Percentiles rank a stretch among this genome's conserved stretches.
These are phyloP conservation scores for Trichoderma sp. DNA, from an alignment of 2,329 filamentous ascomycete species.

Conservation along the genomic window DNA sequence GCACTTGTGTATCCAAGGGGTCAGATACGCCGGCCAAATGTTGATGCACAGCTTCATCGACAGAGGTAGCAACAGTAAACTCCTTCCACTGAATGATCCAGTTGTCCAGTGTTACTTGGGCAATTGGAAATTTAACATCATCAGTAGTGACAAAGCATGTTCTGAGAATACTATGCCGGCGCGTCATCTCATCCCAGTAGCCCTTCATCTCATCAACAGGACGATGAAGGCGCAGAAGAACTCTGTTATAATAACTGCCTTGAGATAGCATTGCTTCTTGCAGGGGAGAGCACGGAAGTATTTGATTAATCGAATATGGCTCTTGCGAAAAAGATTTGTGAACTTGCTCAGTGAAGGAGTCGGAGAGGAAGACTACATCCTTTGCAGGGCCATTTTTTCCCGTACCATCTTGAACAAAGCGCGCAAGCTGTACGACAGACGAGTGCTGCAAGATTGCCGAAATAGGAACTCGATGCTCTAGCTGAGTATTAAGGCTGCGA, in stretches of 20 bases:
- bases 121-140: constrained; percentile 61
- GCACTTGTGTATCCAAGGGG: constrained; percentile 46
- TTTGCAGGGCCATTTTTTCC: neutral
- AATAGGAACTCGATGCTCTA: constrained; percentile 58
- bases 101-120: constrained; percentile 66
- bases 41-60: constrained; percentile 41
- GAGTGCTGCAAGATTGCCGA: constrained; percentile 69
- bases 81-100: constrained; percentile 45
- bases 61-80: constrained; percentile 35
- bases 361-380: constrained; percentile 30
- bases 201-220: constrained; percentile 51
- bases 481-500: constrained; percentile 50
- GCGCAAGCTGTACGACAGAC: constrained; percentile 63
- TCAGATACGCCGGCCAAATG: constrained; percentile 44
- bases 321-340: constrained; percentile 14
- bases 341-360: constrained; percentile 31
- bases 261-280: constrained; percentile 82
- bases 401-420: constrained; percentile 24
- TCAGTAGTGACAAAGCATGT: constrained; percentile 73
- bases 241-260: constrained; percentile 70
- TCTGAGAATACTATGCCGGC: constrained; percentile 73
- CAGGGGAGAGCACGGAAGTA: constrained; percentile 81
- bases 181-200: constrained; percentile 64
- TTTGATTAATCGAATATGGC: constrained; percentile 46
- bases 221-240: constrained; percentile 61